Evolutionary conservation across 2,329 filamentous ascomycete genomes (phyloP).

Genomic region (Penicillium sp.): DNA sequence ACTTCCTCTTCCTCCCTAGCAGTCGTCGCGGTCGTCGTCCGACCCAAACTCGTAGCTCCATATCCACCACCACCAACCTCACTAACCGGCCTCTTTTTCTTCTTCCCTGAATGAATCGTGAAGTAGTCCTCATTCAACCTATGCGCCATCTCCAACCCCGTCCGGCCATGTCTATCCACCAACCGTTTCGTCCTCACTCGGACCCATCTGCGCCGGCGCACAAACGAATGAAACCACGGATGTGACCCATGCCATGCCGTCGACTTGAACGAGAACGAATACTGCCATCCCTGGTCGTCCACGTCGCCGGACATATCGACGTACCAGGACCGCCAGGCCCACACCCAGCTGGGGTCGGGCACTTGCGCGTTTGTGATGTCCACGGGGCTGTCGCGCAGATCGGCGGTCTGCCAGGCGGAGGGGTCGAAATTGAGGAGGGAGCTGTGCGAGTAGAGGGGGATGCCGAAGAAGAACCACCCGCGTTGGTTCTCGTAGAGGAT

Average conservation of each 20-base stretch:
- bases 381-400: constrained; percentile 52
- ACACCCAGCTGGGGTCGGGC: constrained; percentile 90
- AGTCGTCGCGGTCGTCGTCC: no score
- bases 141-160: constrained; percentile 44
- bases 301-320: constrained; percentile 68
- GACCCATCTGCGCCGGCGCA: no score
- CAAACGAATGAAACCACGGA: constrained; percentile 89
- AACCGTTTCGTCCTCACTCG: constrained; percentile 77
- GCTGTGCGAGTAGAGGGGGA: constrained; percentile 74
- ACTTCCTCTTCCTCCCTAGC: constrained; percentile 44
- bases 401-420: constrained; percentile 63
- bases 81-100: no score
- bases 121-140: constrained; percentile 72
- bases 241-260: constrained; percentile 85
- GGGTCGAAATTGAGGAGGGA: constrained; percentile 82
- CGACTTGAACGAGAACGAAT: constrained; percentile 75
- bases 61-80: no score
- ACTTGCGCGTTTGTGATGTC: constrained; percentile 80
- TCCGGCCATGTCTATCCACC: constrained; percentile 59
- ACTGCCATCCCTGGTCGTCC: constrained; percentile 92
- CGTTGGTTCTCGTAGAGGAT: constrained; percentile 93
- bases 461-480: constrained; percentile 78
- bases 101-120: constrained; percentile 53
- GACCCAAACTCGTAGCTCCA: constrained; percentile 27
- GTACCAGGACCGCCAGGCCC: constrained; percentile 67